Conservation (phyloP, 768 basidiomycete genomes). For the Hypholoma sublateritium region DNA sequence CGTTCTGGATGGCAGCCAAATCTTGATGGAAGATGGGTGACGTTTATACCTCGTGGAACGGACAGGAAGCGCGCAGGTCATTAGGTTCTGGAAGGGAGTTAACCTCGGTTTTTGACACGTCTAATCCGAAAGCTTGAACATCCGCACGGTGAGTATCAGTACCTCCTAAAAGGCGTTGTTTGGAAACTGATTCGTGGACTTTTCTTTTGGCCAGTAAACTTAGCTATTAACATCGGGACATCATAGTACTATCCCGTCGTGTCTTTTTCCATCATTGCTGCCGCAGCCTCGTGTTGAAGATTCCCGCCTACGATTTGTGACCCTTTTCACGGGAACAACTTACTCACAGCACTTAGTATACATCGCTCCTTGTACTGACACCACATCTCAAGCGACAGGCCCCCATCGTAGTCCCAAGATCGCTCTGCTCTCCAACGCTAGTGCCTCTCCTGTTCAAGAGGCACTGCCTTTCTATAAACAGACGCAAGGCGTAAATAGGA, state of each 20-base stretch:
- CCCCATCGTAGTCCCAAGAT: conserved; percentile 10
- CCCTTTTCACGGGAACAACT: neutral
- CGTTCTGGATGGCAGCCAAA: neutral
- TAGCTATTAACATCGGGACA: neutral
- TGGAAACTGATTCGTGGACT: conserved; percentile 1
- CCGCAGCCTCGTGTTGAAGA: conserved; percentile 11
- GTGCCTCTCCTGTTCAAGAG: conserved; percentile 15
- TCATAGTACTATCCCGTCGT: neutral
- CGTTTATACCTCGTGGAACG: conserved; percentile 7
- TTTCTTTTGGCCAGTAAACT: neutral
- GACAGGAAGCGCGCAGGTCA: neutral
- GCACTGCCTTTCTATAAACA: conserved; percentile 17
- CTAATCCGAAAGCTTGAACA: neutral
- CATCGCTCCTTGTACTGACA: conserved; percentile 1
- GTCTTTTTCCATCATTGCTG: conserved; percentile 4
- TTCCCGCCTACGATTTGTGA: conserved; percentile 8
- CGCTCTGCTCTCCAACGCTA: conserved; percentile 11
- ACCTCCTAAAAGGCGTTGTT: neutral
- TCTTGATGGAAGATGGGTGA: conserved; percentile 7
- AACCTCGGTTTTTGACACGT: conserved; percentile 7
- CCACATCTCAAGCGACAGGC: neutral
- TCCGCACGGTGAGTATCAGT: neutral
- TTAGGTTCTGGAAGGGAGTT: conserved; percentile 6
- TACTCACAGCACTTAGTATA: neutral
- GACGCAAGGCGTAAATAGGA: conserved; percentile 15